A percentile compares a stretch with the other conserved stretches of the same genome.
These are phyloP conservation scores for Russula dissimulans DNA, from an alignment of 768 basidiomycete species.

Conservation along the genomic window DNA sequence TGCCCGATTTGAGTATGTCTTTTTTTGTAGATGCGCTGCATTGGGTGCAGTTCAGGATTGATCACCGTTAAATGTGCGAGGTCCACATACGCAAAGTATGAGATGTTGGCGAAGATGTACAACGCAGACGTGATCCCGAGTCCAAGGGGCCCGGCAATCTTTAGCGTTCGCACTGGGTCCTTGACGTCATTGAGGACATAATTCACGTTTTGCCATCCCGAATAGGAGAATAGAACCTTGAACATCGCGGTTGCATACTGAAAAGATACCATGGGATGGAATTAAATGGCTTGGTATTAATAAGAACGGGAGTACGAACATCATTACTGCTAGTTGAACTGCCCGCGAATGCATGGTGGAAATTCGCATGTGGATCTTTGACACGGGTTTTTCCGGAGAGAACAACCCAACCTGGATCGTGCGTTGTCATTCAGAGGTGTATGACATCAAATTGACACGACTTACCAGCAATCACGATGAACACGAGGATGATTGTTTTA, in stretches of 20 bases:
- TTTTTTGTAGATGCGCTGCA: slow-evolving; percentile 36
- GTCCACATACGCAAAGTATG: slow-evolving; percentile 40
- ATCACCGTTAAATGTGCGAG: neutral
- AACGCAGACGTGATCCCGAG: slow-evolving; percentile 43
- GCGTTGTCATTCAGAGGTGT: neutral
- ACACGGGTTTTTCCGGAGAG: slow-evolving; percentile 49
- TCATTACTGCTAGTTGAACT: slow-evolving; percentile 45
- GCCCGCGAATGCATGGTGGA: slow-evolving; percentile 47
- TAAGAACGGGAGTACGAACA: slow-evolving; percentile 19
- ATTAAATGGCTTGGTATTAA: too few species aligned
- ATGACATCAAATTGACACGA: neutral
- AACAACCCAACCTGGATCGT: slow-evolving; percentile 43
- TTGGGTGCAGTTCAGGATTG: neutral
- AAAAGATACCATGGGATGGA: neutral
- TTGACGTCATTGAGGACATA: slow-evolving; percentile 55
- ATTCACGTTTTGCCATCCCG: slow-evolving; percentile 49
- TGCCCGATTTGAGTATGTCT: slow-evolving; percentile 40
- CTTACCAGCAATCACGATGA: slow-evolving; percentile 43
- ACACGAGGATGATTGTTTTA: slow-evolving; percentile 44
- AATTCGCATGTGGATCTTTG: slow-evolving; percentile 48
- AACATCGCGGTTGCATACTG: slow-evolving; percentile 54
- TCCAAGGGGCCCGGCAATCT: slow-evolving; percentile 54
- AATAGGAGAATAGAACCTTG: slow-evolving; percentile 43
- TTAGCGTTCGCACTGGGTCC: slow-evolving; percentile 50
- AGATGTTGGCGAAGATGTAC: slow-evolving; percentile 50